phyloP scores from a whole-genome alignment of 768 basidiomycete genomes.

The Collybia mongolica region DNA sequence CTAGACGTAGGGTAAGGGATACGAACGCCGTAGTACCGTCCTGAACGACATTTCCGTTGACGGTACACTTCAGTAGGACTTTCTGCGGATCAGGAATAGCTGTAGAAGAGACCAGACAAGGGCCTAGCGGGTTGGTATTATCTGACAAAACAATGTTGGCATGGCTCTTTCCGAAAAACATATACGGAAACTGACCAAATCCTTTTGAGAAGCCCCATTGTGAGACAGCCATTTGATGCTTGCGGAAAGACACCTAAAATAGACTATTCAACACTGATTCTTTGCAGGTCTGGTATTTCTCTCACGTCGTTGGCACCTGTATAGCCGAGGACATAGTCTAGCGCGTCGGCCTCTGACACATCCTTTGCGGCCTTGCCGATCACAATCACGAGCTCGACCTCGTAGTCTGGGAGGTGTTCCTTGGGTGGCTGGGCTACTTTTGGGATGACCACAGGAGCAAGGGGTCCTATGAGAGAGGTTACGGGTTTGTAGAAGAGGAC shows the following conservation, averaged over 20 bases:
- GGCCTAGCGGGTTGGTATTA: slow-evolving; percentile 75
- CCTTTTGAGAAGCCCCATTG: slow-evolving; percentile 91
- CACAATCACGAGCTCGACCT: slow-evolving; percentile 79
- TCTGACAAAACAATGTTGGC: slow-evolving; percentile 31
- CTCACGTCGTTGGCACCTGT: slow-evolving; percentile 76
- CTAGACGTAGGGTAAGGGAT: neutral
- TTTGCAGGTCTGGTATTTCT: slow-evolving; percentile 5
- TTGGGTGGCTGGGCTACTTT: slow-evolving; percentile 66
- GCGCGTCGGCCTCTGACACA: slow-evolving; percentile 75
- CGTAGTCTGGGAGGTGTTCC: slow-evolving; percentile 77
- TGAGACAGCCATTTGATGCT: slow-evolving; percentile 74
- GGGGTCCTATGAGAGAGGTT: slow-evolving; percentile 67
- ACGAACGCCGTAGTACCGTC: slow-evolving; percentile 76
- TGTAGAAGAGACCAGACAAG: slow-evolving; percentile 70
- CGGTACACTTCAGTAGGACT: slow-evolving; percentile 55
- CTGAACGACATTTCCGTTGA: slow-evolving; percentile 72
- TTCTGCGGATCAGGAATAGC: slow-evolving; percentile 66
- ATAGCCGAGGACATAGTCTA: slow-evolving; percentile 86
- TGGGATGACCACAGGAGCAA: slow-evolving; percentile 64
- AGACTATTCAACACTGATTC: neutral
- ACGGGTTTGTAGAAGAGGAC: slow-evolving; percentile 81
- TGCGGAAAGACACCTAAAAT: slow-evolving; percentile 73
- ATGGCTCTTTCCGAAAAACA: neutral
- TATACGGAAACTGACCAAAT: slow-evolving; percentile 53
- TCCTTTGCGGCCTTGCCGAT: slow-evolving; percentile 82